phyloP scores from a whole-genome alignment of 2,329 filamentous ascomycete species.

The Diaporthe sp. region DNA sequence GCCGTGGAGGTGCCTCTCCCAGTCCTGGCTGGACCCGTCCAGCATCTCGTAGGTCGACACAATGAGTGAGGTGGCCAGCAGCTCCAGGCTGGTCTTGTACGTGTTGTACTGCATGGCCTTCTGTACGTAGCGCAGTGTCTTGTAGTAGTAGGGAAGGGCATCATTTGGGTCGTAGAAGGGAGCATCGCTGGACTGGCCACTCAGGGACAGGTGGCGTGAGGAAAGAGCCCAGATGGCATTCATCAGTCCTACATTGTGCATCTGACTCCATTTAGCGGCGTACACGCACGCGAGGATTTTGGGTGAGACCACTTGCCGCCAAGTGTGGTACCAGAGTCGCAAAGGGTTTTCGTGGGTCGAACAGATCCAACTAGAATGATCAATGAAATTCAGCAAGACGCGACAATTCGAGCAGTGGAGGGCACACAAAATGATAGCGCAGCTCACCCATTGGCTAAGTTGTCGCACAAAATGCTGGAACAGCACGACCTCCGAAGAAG shows the following conservation, averaged over 20 bases:
- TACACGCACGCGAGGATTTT: neutral
- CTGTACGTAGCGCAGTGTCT: constrained; percentile 48
- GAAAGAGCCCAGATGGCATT: constrained; percentile 33
- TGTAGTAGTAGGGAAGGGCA: constrained; percentile 48
- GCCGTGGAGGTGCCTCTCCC: constrained; percentile 48
- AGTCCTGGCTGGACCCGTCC: constrained; percentile 48
- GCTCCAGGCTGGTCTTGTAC: constrained; percentile 47
- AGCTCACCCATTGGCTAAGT: neutral
- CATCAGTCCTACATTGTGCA: constrained; percentile 30
- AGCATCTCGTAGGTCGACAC: constrained; percentile 50
- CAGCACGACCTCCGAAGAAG: neutral
- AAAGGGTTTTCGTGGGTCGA: neutral
- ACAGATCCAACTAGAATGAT: neutral
- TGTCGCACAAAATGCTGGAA: neutral
- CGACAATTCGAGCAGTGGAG: neutral
- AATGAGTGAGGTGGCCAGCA: constrained; percentile 48
- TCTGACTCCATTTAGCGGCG: neutral
- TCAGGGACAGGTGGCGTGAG: neutral
- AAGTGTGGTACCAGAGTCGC: neutral
- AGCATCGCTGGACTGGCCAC: neutral
- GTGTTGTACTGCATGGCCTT: constrained; percentile 46
- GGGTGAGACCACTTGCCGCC: neutral
- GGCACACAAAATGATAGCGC: neutral
- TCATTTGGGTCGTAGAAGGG: constrained; percentile 37
- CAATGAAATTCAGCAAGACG: neutral